phyloP scores from a whole-genome alignment of 1,139 yeast genomes.

The Diutina catenulata region DNA sequence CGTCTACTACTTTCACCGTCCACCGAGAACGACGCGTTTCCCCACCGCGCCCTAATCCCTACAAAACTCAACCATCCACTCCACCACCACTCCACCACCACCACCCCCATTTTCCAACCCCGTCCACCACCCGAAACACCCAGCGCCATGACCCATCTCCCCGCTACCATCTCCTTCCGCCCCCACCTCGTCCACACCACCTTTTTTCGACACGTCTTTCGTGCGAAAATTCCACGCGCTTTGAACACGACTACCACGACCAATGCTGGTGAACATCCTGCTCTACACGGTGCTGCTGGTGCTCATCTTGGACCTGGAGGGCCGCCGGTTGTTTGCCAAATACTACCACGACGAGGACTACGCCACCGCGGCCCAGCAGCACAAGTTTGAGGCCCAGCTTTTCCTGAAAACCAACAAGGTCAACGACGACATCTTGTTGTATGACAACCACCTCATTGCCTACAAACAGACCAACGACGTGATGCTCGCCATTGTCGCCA shows the following conservation, averaged over 20 bases:
- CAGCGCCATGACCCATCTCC: too few relatives aligned
- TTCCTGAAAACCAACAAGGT: slow-evolving; percentile 69
- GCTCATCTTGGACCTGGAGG: slow-evolving; percentile 71
- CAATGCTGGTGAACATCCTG: slow-evolving; percentile 49
- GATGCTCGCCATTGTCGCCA: slow-evolving; percentile 59
- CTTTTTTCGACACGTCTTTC: neutral
- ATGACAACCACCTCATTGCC: slow-evolving; percentile 66
- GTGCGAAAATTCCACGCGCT: neutral
- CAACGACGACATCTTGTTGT: slow-evolving; percentile 69
- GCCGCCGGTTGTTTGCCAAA: slow-evolving; percentile 71
- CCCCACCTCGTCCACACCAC: neutral
- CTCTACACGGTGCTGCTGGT: slow-evolving; percentile 72
- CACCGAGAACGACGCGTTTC: too few relatives aligned
- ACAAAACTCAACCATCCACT: too few relatives aligned
- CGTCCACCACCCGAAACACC: neutral
- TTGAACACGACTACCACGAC: neutral
- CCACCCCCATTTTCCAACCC: neutral
- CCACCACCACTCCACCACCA: too few relatives aligned
- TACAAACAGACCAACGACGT: slow-evolving; percentile 80
- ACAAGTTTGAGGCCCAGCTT: slow-evolving; percentile 61
- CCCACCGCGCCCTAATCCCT: too few relatives aligned
- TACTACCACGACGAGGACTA: slow-evolving; percentile 49
- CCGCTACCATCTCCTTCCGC: neutral
- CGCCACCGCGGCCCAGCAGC: slow-evolving; percentile 48
- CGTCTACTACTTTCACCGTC: too few relatives aligned